A percentile compares a stretch with the other conserved stretches of the same genome.
phyloP scores from a whole-genome alignment of 2,329 filamentous ascomycete genomes.

The Exophiala oligosperma region DNA sequence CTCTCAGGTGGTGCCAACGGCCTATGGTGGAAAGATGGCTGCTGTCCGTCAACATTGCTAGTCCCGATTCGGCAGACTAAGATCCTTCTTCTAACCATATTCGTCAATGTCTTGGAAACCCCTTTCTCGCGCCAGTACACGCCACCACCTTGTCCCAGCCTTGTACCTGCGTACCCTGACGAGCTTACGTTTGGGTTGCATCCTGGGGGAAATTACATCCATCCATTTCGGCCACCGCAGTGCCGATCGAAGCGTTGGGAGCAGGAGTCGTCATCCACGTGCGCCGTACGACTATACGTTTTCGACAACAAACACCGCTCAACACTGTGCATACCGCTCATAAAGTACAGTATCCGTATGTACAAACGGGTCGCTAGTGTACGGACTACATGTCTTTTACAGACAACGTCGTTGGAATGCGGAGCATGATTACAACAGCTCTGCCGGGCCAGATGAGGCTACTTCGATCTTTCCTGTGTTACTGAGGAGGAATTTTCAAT shows the following conservation, averaged over 20 bases:
- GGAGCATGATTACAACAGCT: no score
- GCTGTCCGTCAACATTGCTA: background rate
- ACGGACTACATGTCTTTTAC: no score
- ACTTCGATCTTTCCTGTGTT: no score
- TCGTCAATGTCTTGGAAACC: background rate
- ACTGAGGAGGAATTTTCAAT: no score
- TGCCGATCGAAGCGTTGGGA: background rate
- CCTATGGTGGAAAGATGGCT: background rate
- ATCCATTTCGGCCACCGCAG: background rate
- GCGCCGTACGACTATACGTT: background rate
- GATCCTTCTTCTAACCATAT: background rate
- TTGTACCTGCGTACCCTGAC: background rate
- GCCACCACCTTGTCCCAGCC: background rate
- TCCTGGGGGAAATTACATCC: conserved; percentile 16
- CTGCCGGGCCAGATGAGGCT: no score
- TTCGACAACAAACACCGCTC: background rate
- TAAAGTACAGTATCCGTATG: no score
- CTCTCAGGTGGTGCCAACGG: background rate
- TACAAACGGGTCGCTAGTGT: no score
- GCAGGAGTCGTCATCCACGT: background rate
- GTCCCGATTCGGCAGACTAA: background rate
- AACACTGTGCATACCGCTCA: no score
- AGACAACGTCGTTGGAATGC: no score
- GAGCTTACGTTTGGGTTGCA: conserved; percentile 9
- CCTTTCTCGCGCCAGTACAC: background rate